These are phyloP conservation scores for Ulmus americana DNA, from an alignment of 331 rosid species.

Conservation along the genomic window DNA sequence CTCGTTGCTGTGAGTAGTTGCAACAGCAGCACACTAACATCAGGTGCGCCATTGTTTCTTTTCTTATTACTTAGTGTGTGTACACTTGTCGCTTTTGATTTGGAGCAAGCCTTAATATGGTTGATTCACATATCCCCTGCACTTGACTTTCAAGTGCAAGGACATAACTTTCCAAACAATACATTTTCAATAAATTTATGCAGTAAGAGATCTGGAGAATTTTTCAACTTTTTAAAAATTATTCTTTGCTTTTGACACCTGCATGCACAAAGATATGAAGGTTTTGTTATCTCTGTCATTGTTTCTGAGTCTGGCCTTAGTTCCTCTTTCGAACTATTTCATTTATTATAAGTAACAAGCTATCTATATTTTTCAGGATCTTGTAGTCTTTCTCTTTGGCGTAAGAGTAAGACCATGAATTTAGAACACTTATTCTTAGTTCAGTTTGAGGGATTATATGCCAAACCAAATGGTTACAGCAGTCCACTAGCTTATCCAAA, in stretches of 20 bases:
- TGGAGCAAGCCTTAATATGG: slow-evolving; percentile 7
- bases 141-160: slow-evolving; percentile 2
- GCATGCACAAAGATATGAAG: no score
- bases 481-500: slow-evolving; percentile 66
- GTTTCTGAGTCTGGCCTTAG: neutral
- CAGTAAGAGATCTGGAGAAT: no score
- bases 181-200: neutral
- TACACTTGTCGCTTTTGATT: slow-evolving; percentile 15
- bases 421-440: slow-evolving; percentile 54
- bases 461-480: slow-evolving; percentile 47
- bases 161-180: neutral
- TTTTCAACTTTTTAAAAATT: no score
- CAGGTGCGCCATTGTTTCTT: slow-evolving; percentile 23
- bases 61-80: neutral
- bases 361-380: slow-evolving; percentile 46
- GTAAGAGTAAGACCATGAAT: slow-evolving; percentile 40
- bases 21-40: slow-evolving; percentile 20
- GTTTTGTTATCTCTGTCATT: neutral
- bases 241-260: no score
- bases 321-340: neutral
- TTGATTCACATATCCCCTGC: slow-evolving; percentile 15
- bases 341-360: slow-evolving; percentile 7
- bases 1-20: slow-evolving; percentile 47
- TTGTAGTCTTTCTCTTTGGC: slow-evolving; percentile 71
- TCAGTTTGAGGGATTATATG: slow-evolving; percentile 66